These are phyloP conservation scores for Cercophora scortea DNA, from an alignment of 495 filamentous ascomycete genomes.

Conservation along the genomic window DNA sequence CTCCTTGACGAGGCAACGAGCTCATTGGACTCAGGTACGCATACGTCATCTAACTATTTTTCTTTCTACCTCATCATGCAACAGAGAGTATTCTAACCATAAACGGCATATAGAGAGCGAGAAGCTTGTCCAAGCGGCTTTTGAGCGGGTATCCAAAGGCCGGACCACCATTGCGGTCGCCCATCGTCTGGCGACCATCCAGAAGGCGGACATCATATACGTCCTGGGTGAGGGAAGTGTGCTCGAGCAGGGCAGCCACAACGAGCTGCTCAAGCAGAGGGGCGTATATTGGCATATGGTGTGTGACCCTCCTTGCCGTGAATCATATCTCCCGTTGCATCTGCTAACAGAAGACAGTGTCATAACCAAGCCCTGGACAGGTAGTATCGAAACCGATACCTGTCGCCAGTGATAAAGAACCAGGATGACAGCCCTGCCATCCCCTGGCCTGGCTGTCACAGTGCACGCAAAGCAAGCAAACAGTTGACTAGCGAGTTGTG, in stretches of 20 bases:
- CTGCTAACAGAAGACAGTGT: conserved; percentile 19
- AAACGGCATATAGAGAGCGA: conserved; percentile 44
- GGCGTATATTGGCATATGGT: conserved; percentile 43
- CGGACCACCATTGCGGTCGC: conserved; percentile 69
- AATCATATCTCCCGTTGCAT: too few species aligned
- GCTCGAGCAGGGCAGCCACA: conserved; percentile 46
- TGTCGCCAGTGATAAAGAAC: too few species aligned
- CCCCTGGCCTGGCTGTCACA: too few species aligned
- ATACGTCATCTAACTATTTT: not conserved
- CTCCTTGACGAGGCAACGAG: conserved; percentile 75
- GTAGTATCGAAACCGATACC: conserved; percentile 2
- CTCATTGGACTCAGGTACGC: conserved; percentile 53
- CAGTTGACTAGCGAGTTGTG: too few species aligned
- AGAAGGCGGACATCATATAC: conserved; percentile 47
- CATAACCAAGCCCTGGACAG: conserved; percentile 34
- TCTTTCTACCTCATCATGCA: not conserved
- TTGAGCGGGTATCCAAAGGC: conserved; percentile 51
- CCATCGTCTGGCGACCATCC: conserved; percentile 47
- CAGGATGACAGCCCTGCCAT: too few species aligned
- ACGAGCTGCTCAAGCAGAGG: conserved; percentile 34
- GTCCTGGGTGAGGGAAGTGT: conserved; percentile 45
- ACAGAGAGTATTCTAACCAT: not conserved
- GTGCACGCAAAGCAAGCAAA: too few species aligned
- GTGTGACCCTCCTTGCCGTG: not conserved
- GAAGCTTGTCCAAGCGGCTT: conserved; percentile 59